Base-by-base conservation (phyloP, 129 eudicot genomes). In the Mikania micrantha region DNA sequence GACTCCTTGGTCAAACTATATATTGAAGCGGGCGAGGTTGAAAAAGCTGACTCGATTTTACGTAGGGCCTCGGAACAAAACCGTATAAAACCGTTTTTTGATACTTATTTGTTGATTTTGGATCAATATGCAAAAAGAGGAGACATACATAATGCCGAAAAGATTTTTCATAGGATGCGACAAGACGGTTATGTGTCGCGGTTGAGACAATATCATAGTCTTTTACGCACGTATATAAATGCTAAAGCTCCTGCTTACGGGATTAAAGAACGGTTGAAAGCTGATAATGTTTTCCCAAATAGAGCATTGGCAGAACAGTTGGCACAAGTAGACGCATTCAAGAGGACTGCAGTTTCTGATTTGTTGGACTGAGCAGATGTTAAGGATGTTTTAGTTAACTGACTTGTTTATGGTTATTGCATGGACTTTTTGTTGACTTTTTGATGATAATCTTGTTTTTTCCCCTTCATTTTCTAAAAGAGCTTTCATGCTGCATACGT, bases 61-160 rank as follows among this genome's bases (percentile, higher is more conserved):
- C 82, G 67, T 7, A 84, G 81, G 77, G 95, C 86, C 9, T 58
- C 74, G 0, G 78, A 80, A 25, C 52, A 76, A 61, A 93, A 38
- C 41, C 72, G 21, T 34, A 12, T 56, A 42, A 88, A 67, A 69
- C 95, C 95, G 21, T 13, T 79, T 53, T 81, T 88, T 48, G 31
- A 8, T 40, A 77, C 89, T 9, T 88, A 65, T 56, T 25, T 83
- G 41, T 6, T 73, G 11, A 69, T 88, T 25, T 60, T 92, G 91
- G 87, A 84, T 4, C 81, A 85, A 17, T 92, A 85, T 82, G 80
- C 95, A 0, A 80, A 59, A 42, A 82, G 74, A 15, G 98, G 98
- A 0, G 96, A 92, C 44, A 63, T 92, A n/a, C 91, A 86, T 61
- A 88, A 84, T 47, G 72, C 95, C 3, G 96, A 92, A 71, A 88